Evolutionary conservation across 179 eudicot genomes (phyloP).

Genomic region (Amaranthus tricolor): DNA sequence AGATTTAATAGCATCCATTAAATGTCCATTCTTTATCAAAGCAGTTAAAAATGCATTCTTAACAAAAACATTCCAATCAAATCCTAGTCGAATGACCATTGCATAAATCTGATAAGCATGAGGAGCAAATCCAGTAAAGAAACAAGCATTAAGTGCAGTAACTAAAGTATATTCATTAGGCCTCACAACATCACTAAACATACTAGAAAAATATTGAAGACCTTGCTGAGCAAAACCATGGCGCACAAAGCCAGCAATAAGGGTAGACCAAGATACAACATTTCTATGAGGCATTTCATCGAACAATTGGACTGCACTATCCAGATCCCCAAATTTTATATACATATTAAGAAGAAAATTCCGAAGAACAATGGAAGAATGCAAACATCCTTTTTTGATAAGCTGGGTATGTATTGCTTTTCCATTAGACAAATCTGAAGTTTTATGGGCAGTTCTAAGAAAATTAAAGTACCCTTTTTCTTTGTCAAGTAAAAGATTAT

Average conservation of each 20-base stretch:
- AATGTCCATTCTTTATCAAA: slow-evolving; percentile 38
- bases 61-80: slow-evolving; percentile 39
- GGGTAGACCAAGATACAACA: slow-evolving; percentile 53
- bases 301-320: slow-evolving; percentile 44
- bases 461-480: slow-evolving; percentile 27
- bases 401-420: slow-evolving; percentile 51
- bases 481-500: background rate
- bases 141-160: slow-evolving; percentile 51
- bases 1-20: slow-evolving; percentile 36
- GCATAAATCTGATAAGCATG: slow-evolving; percentile 39
- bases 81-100: slow-evolving; percentile 43
- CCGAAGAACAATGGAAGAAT: slow-evolving; percentile 37
- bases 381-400: slow-evolving; percentile 28
- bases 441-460: slow-evolving; percentile 32
- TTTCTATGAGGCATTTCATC: slow-evolving; percentile 65
- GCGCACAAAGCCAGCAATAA: slow-evolving; percentile 48
- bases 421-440: slow-evolving; percentile 35
- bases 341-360: slow-evolving; percentile 51
- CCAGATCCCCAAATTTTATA: slow-evolving; percentile 38
- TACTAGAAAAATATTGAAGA: slow-evolving; percentile 33
- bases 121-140: slow-evolving; percentile 24
- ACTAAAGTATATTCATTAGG: slow-evolving; percentile 54
- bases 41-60: slow-evolving; percentile 48
- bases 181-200: slow-evolving; percentile 38
- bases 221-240: slow-evolving; percentile 38